Conservation (phyloP, 495 filamentous ascomycete genomes). For the Penicillium paradoxum region DNA sequence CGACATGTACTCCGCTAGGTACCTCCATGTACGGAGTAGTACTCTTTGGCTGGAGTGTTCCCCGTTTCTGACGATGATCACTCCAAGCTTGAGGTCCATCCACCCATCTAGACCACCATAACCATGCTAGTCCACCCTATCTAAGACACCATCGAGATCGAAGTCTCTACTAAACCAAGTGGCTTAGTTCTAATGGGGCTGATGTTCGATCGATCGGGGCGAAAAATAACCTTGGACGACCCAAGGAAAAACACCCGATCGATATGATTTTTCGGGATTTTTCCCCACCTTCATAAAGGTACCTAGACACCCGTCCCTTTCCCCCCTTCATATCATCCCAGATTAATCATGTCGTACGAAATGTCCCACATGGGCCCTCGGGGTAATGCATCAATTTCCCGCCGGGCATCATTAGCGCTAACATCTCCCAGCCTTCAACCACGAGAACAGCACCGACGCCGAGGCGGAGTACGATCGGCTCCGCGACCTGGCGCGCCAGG, state of each 20-base stretch:
- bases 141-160: no score
- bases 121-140: no score
- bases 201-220: background rate
- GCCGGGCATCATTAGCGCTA: background rate
- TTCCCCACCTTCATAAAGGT: conserved; percentile 5
- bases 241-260: conserved; percentile 2
- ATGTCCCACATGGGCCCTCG: conserved; percentile 58
- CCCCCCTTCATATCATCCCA: background rate
- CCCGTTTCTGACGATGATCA: no score
- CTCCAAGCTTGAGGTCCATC: no score
- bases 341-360: conserved; percentile 52
- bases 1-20: no score
- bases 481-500: conserved; percentile 72
- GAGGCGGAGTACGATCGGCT: conserved; percentile 92
- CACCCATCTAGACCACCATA: no score
- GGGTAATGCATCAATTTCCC: conserved; percentile 21
- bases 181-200: background rate
- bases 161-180: background rate
- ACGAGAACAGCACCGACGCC: conserved; percentile 55
- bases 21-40: no score
- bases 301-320: background rate
- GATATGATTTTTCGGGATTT: conserved; percentile 17
- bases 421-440: conserved; percentile 70
- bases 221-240: background rate
- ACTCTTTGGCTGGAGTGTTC: no score